Percentiles rank a stretch among this genome's conserved stretches.
Evolutionary conservation across 2,329 filamentous ascomycete species (phyloP).

Genomic region (Colletotrichum tabaci): DNA sequence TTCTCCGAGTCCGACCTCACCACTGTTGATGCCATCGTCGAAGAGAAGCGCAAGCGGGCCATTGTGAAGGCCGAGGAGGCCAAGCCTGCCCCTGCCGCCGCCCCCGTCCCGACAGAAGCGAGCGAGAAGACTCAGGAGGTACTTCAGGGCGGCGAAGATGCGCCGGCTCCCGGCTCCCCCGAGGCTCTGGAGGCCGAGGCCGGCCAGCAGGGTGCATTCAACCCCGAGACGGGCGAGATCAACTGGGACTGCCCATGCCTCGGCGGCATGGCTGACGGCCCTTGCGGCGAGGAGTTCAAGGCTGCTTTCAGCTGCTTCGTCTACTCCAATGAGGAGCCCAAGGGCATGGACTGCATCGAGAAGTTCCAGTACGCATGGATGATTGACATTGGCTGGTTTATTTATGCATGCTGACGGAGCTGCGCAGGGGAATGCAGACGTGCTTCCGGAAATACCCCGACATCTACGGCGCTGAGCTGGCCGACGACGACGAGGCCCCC

Average conservation of each 20-base stretch:
- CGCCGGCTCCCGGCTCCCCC: slow-evolving; percentile 54
- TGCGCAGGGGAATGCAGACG: slow-evolving; percentile 89
- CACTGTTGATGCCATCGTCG: slow-evolving; percentile 77
- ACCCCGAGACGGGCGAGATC: slow-evolving; percentile 98
- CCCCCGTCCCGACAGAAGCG: slow-evolving; percentile 43
- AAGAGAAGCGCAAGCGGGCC: slow-evolving; percentile 71
- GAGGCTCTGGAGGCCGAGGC: slow-evolving; percentile 83
- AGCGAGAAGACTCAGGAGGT: slow-evolving; percentile 43
- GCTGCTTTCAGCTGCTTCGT: slow-evolving; percentile 98
- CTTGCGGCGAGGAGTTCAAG: slow-evolving; percentile 96
- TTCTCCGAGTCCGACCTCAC: slow-evolving; percentile 71
- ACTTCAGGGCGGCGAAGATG: slow-evolving; percentile 33
- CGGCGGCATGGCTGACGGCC: slow-evolving; percentile 96
- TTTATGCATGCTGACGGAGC: slow-evolving; percentile 48
- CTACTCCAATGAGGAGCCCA: slow-evolving; percentile 93
- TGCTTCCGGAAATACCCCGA: slow-evolving; percentile 96
- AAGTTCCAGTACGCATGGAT: slow-evolving; percentile 86
- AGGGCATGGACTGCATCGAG: slow-evolving; percentile 97
- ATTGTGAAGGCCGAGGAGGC: slow-evolving; percentile 51
- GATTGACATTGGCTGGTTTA: background rate
- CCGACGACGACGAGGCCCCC: slow-evolving; percentile 75
- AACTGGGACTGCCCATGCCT: slow-evolving; percentile 99
- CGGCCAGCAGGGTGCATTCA: slow-evolving; percentile 91
- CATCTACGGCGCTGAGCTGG: slow-evolving; percentile 90
- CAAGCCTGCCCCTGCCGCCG: slow-evolving; percentile 44